These are phyloP conservation scores for Retiboletus fuscus DNA, from an alignment of 1,284 basidiomycete genomes.

Conservation along the genomic window DNA sequence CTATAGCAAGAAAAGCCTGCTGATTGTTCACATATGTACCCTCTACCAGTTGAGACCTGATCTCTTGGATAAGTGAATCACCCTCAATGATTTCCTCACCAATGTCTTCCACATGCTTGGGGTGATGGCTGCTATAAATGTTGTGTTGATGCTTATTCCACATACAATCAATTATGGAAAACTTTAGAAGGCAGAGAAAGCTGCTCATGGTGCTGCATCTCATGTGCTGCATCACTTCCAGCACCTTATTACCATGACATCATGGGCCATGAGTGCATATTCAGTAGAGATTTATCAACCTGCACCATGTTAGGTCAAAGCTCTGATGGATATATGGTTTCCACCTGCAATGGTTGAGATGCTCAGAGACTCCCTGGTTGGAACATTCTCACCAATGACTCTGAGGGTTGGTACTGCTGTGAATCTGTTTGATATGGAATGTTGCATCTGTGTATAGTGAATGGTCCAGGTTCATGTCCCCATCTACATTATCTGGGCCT, in stretches of 20 bases:
- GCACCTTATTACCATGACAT: slow-evolving; percentile 12
- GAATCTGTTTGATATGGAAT: background rate
- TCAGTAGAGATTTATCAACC: background rate
- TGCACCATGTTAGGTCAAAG: slow-evolving; percentile 1
- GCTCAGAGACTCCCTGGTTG: slow-evolving; percentile 15
- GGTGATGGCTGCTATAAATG: slow-evolving; percentile 3
- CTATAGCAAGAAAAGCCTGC: background rate
- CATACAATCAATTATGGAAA: slow-evolving; percentile 1
- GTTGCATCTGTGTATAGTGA: background rate
- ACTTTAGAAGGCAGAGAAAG: background rate
- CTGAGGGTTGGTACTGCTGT: background rate
- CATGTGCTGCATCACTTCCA: slow-evolving; percentile 18
- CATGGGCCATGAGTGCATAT: slow-evolving; percentile 15
- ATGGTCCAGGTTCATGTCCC: slow-evolving; percentile 14
- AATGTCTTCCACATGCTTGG: background rate
- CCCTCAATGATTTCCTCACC: slow-evolving; percentile 3
- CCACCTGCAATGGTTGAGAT: slow-evolving; percentile 19
- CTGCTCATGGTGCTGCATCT: background rate
- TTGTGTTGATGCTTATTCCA: slow-evolving; percentile 6
- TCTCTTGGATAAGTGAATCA: slow-evolving; percentile 7
- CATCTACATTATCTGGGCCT: slow-evolving; percentile 15
- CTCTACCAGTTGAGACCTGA: slow-evolving; percentile 4
- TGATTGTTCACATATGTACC: background rate
- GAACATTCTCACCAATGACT: background rate
- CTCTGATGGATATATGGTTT: slow-evolving; percentile 15